phyloP scores from a whole-genome alignment of 345 rosid genomes.

The Iberis pinnata region DNA sequence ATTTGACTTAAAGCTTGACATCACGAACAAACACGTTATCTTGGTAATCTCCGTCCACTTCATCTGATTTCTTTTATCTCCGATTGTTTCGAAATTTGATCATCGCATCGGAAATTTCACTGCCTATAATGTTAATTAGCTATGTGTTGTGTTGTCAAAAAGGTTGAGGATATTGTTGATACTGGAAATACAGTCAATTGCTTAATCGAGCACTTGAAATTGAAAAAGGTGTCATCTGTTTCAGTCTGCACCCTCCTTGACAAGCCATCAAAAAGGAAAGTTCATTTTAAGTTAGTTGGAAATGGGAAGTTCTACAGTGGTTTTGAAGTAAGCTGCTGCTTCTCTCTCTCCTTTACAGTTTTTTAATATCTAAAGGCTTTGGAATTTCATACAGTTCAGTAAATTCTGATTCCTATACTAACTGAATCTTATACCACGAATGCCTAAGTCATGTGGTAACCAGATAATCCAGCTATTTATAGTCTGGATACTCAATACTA shows the following conservation, averaged over 20 bases:
- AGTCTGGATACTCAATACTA: too few relatives aligned
- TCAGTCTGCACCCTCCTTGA: conserved; percentile 82
- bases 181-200: conserved; percentile 68
- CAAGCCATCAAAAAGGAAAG: conserved; percentile 62
- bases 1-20: conserved; percentile 59
- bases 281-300: conserved; percentile 58
- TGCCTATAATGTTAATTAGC: background rate
- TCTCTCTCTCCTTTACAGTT: too few relatives aligned
- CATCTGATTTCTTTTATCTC: background rate
- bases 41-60: conserved; percentile 46
- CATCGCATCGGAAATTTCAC: background rate
- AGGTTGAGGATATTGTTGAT: conserved; percentile 97
- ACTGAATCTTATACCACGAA: too few relatives aligned
- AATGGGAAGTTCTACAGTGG: conserved; percentile 77
- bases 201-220: conserved; percentile 48
- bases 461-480: too few relatives aligned
- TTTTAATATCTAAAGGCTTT: too few relatives aligned
- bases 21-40: conserved; percentile 55
- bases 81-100: background rate
- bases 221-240: conserved; percentile 64
- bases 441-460: too few relatives aligned
- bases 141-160: conserved; percentile 16
- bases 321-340: conserved; percentile 72
- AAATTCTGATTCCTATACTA: too few relatives aligned
- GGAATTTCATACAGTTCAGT: too few relatives aligned